Evolutionary conservation across 495 filamentous ascomycete genomes (phyloP).

Genomic region (Penicillium mononematosum): DNA sequence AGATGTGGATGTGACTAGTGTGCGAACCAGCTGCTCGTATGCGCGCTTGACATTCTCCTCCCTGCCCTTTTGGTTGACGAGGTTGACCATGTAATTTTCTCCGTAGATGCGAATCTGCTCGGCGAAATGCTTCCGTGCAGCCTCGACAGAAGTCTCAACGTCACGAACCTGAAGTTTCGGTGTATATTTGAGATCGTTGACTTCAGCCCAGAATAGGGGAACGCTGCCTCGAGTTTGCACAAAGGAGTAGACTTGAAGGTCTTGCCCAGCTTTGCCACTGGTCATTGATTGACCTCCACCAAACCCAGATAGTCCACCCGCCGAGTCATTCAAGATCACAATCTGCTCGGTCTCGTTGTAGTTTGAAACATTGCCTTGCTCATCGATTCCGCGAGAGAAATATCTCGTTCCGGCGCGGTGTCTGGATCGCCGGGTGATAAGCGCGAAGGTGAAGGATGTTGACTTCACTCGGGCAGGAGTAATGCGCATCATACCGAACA

Average conservation of each 20-base stretch:
- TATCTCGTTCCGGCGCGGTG: conserved; percentile 88
- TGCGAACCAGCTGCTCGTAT: conserved; percentile 82
- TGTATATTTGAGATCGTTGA: conserved; percentile 85
- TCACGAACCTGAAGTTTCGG: conserved; percentile 84
- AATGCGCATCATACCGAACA: conserved; percentile 93
- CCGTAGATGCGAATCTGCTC: conserved; percentile 92
- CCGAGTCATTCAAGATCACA: conserved; percentile 77
- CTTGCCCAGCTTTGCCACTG: conserved; percentile 67
- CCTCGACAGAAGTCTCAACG: conserved; percentile 74
- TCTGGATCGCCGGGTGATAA: conserved; percentile 84
- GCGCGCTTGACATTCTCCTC: conserved; percentile 84
- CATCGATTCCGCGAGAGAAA: conserved; percentile 90
- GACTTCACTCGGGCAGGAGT: conserved; percentile 74
- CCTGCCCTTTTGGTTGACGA: conserved; percentile 91
- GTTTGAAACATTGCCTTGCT: conserved; percentile 90
- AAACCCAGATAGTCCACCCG: conserved; percentile 74
- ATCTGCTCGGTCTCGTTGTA: conserved; percentile 98
- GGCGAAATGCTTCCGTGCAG: conserved; percentile 80
- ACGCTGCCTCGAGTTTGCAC: conserved; percentile 95
- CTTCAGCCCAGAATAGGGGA: conserved; percentile 91
- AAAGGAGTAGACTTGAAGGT: conserved; percentile 87
- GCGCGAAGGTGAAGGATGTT: conserved; percentile 76
- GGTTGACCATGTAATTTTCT: conserved; percentile 93
- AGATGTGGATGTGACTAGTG: conserved; percentile 64
- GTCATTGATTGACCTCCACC: conserved; percentile 72